Conservation (phyloP, 1,284 basidiomycete species). For the Uromyces viciae-fabae region DNA sequence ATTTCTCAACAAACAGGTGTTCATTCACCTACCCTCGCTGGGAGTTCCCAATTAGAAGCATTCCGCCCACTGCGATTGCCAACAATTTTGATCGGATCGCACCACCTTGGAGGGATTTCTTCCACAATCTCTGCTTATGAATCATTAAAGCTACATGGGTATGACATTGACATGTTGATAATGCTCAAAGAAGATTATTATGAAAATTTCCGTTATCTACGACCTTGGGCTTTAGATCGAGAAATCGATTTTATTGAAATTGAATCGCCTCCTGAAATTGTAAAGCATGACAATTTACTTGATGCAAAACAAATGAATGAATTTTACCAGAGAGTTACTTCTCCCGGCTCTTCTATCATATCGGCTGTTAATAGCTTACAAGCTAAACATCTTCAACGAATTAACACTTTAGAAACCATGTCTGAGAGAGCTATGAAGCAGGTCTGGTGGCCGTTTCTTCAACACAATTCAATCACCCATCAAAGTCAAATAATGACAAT, state of each 20-base stretch:
- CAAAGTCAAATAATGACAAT: constrained; percentile 78
- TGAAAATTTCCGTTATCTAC: constrained; percentile 77
- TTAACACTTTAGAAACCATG: constrained; percentile 72
- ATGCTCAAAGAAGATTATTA: constrained; percentile 84
- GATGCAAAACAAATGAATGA: constrained; percentile 2
- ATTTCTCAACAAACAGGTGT: constrained; percentile 65
- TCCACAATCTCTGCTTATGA: constrained; percentile 92
- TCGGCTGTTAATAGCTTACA: constrained; percentile 65
- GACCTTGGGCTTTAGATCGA: constrained; percentile 63
- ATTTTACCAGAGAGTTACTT: constrained; percentile 36
- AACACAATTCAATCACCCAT: constrained; percentile 71
- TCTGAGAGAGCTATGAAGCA: constrained; percentile 70
- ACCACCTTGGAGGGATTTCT: constrained; percentile 87
- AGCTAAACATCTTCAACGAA: constrained; percentile 63
- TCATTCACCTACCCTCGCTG: constrained; percentile 82
- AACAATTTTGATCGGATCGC: constrained; percentile 79
- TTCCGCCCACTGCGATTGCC: constrained; percentile 79
- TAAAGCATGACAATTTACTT: constrained; percentile 25
- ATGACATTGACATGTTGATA: constrained; percentile 79
- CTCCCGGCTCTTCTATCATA: constrained; percentile 57
- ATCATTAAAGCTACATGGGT: constrained; percentile 80
- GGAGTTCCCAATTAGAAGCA: constrained; percentile 77
- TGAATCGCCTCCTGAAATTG: constrained; percentile 62
- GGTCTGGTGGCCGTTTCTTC: constrained; percentile 98
- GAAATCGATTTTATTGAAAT: constrained; percentile 65